Percentiles rank a stretch among this genome's conserved stretches.
Conservation (phyloP, 2,329 filamentous ascomycete genomes). For the Curvularia sp. region DNA sequence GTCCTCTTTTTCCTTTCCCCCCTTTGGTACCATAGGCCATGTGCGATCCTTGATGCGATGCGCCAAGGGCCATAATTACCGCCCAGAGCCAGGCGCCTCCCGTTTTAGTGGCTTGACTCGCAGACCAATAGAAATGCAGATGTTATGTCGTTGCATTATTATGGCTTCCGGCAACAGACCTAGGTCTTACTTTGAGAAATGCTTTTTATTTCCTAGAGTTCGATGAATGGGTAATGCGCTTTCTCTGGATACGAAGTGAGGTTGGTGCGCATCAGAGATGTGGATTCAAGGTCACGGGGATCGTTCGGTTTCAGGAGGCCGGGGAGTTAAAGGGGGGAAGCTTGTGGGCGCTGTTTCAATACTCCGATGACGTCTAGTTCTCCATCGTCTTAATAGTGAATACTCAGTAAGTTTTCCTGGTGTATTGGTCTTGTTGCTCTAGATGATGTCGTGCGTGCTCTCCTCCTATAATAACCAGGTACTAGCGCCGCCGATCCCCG, state of each 20-base stretch:
- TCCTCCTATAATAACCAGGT: conserved; percentile 10
- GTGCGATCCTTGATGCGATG: conserved; percentile 40
- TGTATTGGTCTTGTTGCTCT: neutral
- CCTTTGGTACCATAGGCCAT: conserved; percentile 39
- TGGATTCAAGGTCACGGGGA: conserved; percentile 52
- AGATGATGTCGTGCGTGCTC: neutral
- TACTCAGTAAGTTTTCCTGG: conserved; percentile 1
- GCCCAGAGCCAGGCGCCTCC: conserved; percentile 38
- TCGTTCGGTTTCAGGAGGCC: conserved; percentile 53
- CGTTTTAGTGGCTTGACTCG: conserved; percentile 43
- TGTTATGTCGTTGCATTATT: conserved; percentile 58
- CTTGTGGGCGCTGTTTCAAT: conserved; percentile 1
- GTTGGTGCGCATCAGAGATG: conserved; percentile 40
- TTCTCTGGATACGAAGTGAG: conserved; percentile 51
- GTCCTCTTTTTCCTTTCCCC: conserved; percentile 24
- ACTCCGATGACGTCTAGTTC: neutral
- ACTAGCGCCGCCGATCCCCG: conserved; percentile 21
- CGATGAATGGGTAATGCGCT: conserved; percentile 54
- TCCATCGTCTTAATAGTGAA: neutral
- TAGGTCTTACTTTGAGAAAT: conserved; percentile 56
- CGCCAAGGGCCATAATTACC: conserved; percentile 42
- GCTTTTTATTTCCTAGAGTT: conserved; percentile 63
- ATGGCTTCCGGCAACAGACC: conserved; percentile 61
- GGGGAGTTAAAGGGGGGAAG: conserved; percentile 45
- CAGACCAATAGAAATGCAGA: conserved; percentile 49